Percentiles rank a stretch among this genome's conserved stretches.
Evolutionary conservation across 257 asterid genomes (phyloP).

Genomic region (Gynochthodes officinalis): DNA sequence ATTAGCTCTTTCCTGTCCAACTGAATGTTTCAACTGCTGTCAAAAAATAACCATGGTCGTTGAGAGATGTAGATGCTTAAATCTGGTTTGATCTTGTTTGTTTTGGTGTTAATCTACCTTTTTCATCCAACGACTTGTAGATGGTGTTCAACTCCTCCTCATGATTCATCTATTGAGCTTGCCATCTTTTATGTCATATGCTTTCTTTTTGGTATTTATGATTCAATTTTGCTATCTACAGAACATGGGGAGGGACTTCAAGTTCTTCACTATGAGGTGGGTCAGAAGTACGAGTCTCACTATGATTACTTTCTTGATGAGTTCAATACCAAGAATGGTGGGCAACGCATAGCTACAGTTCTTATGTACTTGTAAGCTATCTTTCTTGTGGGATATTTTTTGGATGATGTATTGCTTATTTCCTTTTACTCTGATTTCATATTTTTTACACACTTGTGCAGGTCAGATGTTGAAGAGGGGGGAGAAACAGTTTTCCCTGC

Average conservation of each 20-base stretch:
- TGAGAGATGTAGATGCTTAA: not conserved
- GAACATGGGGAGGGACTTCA: slow-evolving; percentile 98
- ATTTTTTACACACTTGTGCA: slow-evolving; percentile 22
- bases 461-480: slow-evolving; percentile 99
- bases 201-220: slow-evolving; percentile 11
- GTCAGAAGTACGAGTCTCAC: slow-evolving; percentile 96
- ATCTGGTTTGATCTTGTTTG: not conserved
- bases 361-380: slow-evolving; percentile 90
- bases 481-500: slow-evolving; percentile 98
- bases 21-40: not conserved
- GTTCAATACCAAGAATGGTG: slow-evolving; percentile 80
- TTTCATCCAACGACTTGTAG: not conserved
- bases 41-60: not conserved
- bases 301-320: slow-evolving; percentile 89
- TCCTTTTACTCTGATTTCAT: not conserved
- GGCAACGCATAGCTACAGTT: slow-evolving; percentile 94
- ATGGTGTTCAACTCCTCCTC: not conserved
- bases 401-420: slow-evolving; percentile 2
- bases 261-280: slow-evolving; percentile 92
- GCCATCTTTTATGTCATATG: not conserved
- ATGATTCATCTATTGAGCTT: not conserved
- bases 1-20: not conserved
- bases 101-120: not conserved
- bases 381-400: slow-evolving; percentile 14
- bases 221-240: slow-evolving; percentile 33